Conservation (phyloP, 306 rosid genomes). For the Heteromeles arbutifolia region DNA sequence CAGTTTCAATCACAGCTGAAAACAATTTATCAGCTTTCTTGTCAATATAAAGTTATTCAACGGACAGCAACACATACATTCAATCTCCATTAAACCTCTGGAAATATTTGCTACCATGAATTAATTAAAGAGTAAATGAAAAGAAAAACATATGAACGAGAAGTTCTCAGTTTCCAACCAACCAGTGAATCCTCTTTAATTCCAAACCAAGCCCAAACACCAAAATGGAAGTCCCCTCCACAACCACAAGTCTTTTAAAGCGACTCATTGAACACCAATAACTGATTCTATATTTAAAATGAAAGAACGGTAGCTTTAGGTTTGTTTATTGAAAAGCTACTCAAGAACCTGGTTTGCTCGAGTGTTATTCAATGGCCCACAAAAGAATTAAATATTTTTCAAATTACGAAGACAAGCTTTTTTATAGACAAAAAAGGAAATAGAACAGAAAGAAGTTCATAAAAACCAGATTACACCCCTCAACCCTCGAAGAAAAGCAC, state of each 20-base stretch:
- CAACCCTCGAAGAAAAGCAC: background rate
- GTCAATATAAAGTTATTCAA: background rate
- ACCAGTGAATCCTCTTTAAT: background rate
- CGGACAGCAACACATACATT: background rate
- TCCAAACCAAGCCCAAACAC: background rate
- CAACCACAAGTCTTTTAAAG: background rate
- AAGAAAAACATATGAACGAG: background rate
- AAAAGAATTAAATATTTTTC: background rate
- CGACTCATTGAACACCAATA: background rate
- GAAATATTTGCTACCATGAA: background rate
- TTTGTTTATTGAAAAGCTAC: too few species aligned
- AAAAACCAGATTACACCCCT: background rate
- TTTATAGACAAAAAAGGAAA: too few species aligned
- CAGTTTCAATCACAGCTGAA: constrained; percentile 92
- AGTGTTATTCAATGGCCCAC: too few species aligned
- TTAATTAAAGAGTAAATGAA: background rate
- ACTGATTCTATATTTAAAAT: background rate
- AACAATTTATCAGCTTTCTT: background rate
- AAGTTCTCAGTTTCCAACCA: background rate
- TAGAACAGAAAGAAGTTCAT: background rate
- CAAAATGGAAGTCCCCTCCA: background rate
- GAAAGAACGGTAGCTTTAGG: background rate
- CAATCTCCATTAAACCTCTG: background rate
- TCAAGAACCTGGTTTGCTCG: too few species aligned
- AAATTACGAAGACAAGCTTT: background rate